These are phyloP conservation scores for Fusarium napiforme DNA, from an alignment of 2,329 filamentous ascomycete genomes.

Conservation along the genomic window DNA sequence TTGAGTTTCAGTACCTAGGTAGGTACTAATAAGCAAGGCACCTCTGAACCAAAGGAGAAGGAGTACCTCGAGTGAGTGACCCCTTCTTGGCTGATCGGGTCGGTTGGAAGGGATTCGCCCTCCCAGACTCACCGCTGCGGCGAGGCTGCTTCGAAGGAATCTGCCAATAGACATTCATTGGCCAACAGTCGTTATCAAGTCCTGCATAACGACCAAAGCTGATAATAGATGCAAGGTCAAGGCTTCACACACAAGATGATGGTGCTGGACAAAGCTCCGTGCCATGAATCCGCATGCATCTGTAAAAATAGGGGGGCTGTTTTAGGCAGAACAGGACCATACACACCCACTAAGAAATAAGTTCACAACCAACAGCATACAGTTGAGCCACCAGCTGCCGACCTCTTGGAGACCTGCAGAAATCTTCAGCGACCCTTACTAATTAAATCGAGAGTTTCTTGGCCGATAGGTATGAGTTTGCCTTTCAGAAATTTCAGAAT, in stretches of 20 bases:
- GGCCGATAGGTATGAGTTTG: not conserved
- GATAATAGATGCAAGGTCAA: not conserved
- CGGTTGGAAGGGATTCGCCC: not conserved
- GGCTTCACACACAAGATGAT: not conserved
- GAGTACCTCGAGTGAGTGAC: not conserved
- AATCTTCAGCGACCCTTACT: not conserved
- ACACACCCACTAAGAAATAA: not conserved
- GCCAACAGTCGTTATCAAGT: not conserved
- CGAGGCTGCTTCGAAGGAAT: not conserved
- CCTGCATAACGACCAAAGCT: not conserved
- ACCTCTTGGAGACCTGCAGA: not conserved
- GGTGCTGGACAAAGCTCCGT: not conserved
- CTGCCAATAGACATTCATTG: not conserved
- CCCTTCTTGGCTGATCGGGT: not conserved
- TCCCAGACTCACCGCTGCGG: slow-evolving; percentile 9
- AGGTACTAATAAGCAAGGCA: not conserved
- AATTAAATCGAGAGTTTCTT: not conserved
- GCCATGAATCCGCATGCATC: not conserved
- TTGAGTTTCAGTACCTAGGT: not conserved
- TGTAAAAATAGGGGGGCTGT: slow-evolving; percentile 16
- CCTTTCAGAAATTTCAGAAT: not conserved
- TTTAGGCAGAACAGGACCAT: slow-evolving; percentile 3
- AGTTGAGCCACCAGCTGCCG: not conserved
- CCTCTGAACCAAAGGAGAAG: not conserved
- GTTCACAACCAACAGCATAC: not conserved